A percentile compares a stretch with the other conserved stretches of the same genome.
phyloP scores from a whole-genome alignment of 495 filamentous ascomycete genomes.

The Neurospora tetraspora region DNA sequence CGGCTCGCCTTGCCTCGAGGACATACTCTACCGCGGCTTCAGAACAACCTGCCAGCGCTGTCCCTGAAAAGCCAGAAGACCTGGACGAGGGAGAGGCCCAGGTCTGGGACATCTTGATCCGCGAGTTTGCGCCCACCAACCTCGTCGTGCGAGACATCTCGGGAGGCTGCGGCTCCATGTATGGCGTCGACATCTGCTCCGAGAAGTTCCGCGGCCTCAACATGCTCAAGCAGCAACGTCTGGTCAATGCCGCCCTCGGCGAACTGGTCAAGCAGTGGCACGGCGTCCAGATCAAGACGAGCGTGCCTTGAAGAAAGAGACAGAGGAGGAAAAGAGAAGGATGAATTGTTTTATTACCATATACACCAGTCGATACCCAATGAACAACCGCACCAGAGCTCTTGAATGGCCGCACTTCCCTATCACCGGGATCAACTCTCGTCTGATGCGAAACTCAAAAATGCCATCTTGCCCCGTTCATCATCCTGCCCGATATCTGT shows the following conservation, averaged over 20 bases:
- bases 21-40: not conserved
- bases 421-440: not conserved
- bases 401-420: not conserved
- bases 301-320: slow-evolving; percentile 21
- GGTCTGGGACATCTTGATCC: slow-evolving; percentile 34
- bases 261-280: slow-evolving; percentile 68
- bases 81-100: slow-evolving; percentile 33
- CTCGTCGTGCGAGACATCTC: slow-evolving; percentile 62
- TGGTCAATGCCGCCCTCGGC: slow-evolving; percentile 58
- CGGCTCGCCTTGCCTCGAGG: not conserved
- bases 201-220: slow-evolving; percentile 52
- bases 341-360: not conserved
- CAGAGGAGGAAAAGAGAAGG: not conserved
- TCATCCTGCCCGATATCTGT: not conserved
- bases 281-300: slow-evolving; percentile 62
- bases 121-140: slow-evolving; percentile 34
- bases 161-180: slow-evolving; percentile 75
- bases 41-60: not conserved
- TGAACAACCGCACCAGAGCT: not conserved
- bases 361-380: slow-evolving; percentile 1
- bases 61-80: slow-evolving; percentile 29
- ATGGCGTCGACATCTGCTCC: slow-evolving; percentile 59
- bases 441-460: not conserved
- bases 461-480: not conserved
- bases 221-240: slow-evolving; percentile 61